Percentiles rank a stretch among this genome's conserved stretches.
Conservation (phyloP, 2,329 filamentous ascomycete species). For the Penicillium sp. region DNA sequence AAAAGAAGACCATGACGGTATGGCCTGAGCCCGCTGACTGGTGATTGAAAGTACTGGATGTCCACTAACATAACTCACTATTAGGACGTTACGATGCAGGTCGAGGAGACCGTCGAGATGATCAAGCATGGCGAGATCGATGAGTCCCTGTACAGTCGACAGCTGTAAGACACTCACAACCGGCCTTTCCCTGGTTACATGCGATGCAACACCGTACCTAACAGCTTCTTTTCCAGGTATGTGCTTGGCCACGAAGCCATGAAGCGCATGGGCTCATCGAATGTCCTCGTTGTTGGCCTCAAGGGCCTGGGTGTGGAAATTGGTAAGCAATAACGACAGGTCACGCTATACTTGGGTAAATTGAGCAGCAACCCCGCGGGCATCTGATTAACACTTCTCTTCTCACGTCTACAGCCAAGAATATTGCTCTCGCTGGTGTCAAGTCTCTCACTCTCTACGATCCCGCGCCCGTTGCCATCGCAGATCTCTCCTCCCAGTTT, state of each 20-base stretch:
- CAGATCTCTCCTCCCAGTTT: constrained; percentile 95
- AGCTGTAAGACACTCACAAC: constrained; percentile 51
- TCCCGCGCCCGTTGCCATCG: constrained; percentile 77
- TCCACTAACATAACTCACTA: constrained; percentile 18
- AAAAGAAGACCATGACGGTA: constrained; percentile 59
- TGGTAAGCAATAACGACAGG: constrained; percentile 42
- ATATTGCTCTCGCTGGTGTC: constrained; percentile 95
- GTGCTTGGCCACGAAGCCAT: constrained; percentile 81
- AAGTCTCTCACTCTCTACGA: constrained; percentile 96
- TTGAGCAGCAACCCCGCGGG: background rate
- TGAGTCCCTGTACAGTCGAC: constrained; percentile 68
- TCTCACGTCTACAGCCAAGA: constrained; percentile 69
- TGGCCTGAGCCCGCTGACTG: constrained; percentile 24
- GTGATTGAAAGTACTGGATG: constrained; percentile 10
- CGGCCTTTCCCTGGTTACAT: background rate
- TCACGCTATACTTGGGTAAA: background rate
- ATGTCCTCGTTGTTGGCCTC: constrained; percentile 87
- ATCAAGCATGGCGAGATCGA: constrained; percentile 69
- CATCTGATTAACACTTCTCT: background rate
- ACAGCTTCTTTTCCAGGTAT: constrained; percentile 50
- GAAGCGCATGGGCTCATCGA: constrained; percentile 98
- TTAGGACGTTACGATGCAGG: constrained; percentile 63
- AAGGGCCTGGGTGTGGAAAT: constrained; percentile 97
- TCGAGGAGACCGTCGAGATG: constrained; percentile 63
- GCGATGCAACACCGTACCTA: constrained; percentile 6